Conservation (phyloP, 331 rosid species). For the Quercus phellos region DNA sequence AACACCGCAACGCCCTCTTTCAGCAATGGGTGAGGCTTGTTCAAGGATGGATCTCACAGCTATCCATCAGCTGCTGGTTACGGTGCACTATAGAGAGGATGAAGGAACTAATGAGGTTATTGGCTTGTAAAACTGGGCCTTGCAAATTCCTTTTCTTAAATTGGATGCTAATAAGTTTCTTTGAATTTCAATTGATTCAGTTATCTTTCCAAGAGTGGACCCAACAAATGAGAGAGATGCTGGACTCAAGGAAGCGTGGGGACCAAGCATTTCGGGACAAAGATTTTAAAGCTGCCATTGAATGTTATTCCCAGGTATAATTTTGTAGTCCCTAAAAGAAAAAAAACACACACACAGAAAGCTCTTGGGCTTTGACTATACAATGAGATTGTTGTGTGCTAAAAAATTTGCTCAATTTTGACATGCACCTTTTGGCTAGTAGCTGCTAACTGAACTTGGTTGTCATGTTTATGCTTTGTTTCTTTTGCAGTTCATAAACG, state of each 20-base stretch:
- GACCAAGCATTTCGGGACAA: constrained; percentile 90
- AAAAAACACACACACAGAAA: not conserved
- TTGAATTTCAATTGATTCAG: constrained; percentile 48
- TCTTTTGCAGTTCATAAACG: constrained; percentile 73
- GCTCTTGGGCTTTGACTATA: not conserved
- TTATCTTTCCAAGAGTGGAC: constrained; percentile 99
- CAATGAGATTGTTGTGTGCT: not conserved
- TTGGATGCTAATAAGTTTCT: constrained; percentile 25
- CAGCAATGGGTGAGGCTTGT: constrained; percentile 98
- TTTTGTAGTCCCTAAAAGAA: constrained; percentile 12
- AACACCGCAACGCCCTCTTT: constrained; percentile 88
- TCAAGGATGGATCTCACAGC: constrained; percentile 99
- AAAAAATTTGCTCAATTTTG: not conserved
- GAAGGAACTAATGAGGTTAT: constrained; percentile 95
- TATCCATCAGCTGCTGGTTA: constrained; percentile 87
- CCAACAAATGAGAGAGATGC: constrained; percentile 94
- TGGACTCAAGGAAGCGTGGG: constrained; percentile 96
- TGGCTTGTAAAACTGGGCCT: constrained; percentile 5
- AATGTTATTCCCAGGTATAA: constrained; percentile 89
- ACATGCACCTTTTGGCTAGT: not conserved
- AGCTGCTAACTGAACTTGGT: not conserved
- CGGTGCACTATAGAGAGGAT: constrained; percentile 83
- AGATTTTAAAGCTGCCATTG: constrained; percentile 80
- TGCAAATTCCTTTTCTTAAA: constrained; percentile 15
- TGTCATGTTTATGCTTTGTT: not conserved